Evolutionary conservation across 2,329 filamentous ascomycete genomes (phyloP).

Genomic region (Graphiopsis chlorocephala): DNA sequence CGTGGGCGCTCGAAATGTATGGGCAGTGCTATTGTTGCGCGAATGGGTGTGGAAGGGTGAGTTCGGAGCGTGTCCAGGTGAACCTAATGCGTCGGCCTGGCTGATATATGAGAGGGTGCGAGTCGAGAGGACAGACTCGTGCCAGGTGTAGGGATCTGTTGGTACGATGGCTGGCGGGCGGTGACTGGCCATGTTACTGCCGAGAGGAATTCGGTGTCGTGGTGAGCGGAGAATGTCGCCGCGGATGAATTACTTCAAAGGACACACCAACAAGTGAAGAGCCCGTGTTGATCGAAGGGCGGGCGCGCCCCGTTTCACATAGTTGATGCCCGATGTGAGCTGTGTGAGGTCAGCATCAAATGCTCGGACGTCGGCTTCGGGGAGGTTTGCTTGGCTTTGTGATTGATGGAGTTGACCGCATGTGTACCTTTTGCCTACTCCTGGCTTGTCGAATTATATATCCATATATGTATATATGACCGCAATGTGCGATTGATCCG

Average conservation of each 20-base stretch:
- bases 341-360: neutral
- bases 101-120: slow-evolving; percentile 35
- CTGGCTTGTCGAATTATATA: neutral
- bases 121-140: slow-evolving; percentile 35
- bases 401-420: neutral
- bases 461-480: too few species aligned
- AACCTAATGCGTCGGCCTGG: slow-evolving; percentile 23
- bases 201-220: neutral
- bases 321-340: slow-evolving; percentile 4
- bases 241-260: neutral
- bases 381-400: neutral
- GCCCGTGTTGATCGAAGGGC: neutral
- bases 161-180: slow-evolving; percentile 16
- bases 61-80: slow-evolving; percentile 3
- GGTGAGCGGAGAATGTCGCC: neutral
- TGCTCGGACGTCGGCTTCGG: neutral
- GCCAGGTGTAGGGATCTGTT: slow-evolving; percentile 18
- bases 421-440: neutral
- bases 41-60: slow-evolving; percentile 11
- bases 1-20: slow-evolving; percentile 17
- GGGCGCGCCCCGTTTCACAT: neutral
- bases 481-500: neutral
- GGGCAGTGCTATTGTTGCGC: slow-evolving; percentile 20
- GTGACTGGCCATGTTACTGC: slow-evolving; percentile 11
- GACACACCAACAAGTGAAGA: neutral